Evolutionary conservation across 495 filamentous ascomycete genomes (phyloP).

Genomic region (Cryomyces minteri): DNA sequence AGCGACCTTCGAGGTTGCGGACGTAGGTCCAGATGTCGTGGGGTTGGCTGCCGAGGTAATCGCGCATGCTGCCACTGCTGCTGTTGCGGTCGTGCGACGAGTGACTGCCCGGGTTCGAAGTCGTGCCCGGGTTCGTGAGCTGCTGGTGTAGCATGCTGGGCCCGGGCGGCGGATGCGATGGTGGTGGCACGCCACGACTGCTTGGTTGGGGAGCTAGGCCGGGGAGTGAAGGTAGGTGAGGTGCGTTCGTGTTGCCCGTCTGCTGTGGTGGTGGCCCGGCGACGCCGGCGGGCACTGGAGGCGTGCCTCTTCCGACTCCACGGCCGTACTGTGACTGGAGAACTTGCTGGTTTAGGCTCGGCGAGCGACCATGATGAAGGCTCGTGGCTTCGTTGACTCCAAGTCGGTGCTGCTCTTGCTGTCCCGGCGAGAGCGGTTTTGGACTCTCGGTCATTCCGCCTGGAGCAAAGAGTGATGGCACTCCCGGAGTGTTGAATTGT

Average conservation of each 20-base stretch:
- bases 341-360: slow-evolving; percentile 46
- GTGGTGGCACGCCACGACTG: slow-evolving; percentile 5
- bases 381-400: slow-evolving; percentile 30
- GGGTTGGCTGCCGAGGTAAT: slow-evolving; percentile 9
- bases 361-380: slow-evolving; percentile 45
- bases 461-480: slow-evolving; percentile 47
- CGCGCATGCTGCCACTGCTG: slow-evolving; percentile 20
- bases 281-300: slow-evolving; percentile 13
- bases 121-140: slow-evolving; percentile 6
- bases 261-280: slow-evolving; percentile 14
- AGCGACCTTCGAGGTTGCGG: slow-evolving; percentile 13
- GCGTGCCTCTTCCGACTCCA: slow-evolving; percentile 22
- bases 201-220: slow-evolving; percentile 11
- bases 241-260: slow-evolving; percentile 18
- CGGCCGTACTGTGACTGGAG: slow-evolving; percentile 49
- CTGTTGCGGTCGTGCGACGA: slow-evolving; percentile 18
- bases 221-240: slow-evolving; percentile 34
- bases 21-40: slow-evolving; percentile 16
- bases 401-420: slow-evolving; percentile 37
- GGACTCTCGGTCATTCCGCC: slow-evolving; percentile 68
- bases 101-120: slow-evolving; percentile 19
- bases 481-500: slow-evolving; percentile 1
- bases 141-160: slow-evolving; percentile 19
- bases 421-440: slow-evolving; percentile 65
- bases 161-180: slow-evolving; percentile 1